These are phyloP conservation scores for Capsicum rhomboideum DNA, from an alignment of 257 asterid genomes.

Conservation along the genomic window DNA sequence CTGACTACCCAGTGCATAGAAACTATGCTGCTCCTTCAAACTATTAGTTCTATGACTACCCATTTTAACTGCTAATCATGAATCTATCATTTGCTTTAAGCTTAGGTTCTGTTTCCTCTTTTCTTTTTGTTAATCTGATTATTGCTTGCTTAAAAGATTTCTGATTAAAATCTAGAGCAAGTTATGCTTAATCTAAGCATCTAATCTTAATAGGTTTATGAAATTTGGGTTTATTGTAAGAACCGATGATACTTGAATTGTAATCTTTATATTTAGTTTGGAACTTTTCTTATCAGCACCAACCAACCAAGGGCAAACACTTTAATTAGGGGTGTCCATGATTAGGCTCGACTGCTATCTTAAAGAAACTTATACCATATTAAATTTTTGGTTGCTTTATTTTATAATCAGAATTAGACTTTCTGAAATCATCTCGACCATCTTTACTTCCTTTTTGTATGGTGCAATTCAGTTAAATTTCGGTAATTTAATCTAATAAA, in stretches of 20 bases:
- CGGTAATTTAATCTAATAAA: no score
- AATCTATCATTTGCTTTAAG: neutral
- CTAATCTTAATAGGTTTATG: neutral
- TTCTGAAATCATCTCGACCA: no score
- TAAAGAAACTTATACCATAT: no score
- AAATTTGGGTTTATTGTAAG: neutral
- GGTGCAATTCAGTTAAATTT: no score
- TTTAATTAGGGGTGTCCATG: neutral
- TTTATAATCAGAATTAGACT: no score
- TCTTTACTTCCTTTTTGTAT: no score
- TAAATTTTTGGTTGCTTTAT: no score
- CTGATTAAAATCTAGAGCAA: neutral
- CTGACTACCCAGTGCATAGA: neutral
- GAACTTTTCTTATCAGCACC: neutral
- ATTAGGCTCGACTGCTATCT: neutral
- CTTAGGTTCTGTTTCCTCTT: neutral
- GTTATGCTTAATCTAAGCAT: neutral
- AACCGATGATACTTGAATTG: neutral
- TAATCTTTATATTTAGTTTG: neutral
- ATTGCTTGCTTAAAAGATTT: neutral
- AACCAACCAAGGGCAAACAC: neutral
- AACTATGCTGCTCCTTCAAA: neutral
- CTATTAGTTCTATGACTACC: neutral
- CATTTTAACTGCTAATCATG: neutral
- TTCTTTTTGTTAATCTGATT: neutral